These are phyloP conservation scores for Eucalyptus sp. DNA, from an alignment of 345 rosid genomes.

Conservation along the genomic window DNA sequence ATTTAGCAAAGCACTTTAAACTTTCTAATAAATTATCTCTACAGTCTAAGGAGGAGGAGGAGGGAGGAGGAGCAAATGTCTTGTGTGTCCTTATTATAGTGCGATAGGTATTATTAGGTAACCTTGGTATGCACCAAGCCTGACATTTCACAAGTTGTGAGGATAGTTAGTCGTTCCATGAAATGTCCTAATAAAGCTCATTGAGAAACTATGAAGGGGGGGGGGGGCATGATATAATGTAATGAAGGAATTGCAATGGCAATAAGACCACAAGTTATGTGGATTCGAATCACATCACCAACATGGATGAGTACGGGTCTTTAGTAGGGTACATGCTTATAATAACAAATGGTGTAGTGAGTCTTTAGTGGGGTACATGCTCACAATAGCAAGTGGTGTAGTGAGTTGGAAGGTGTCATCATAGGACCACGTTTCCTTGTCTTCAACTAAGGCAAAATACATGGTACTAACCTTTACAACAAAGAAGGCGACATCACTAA, in stretches of 20 bases:
- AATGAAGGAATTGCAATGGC: too few species aligned
- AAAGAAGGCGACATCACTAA: neutral
- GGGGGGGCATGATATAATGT: too few species aligned
- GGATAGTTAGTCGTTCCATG: too few species aligned
- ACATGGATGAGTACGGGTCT: neutral
- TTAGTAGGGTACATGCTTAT: neutral
- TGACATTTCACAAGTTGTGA: neutral
- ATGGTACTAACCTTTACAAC: neutral
- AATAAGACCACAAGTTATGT: too few species aligned
- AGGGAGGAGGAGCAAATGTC: neutral
- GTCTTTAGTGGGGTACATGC: neutral
- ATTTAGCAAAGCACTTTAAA: neutral
- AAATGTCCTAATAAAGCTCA: neutral
- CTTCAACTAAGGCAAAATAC: neutral
- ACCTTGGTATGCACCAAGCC: neutral
- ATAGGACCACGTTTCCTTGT: neutral
- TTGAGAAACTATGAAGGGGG: neutral
- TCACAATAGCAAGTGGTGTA: neutral
- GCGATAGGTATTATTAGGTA: neutral
- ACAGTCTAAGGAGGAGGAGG: neutral
- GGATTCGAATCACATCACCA: too few species aligned
- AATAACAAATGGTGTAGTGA: neutral
- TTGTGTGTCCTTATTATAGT: neutral
- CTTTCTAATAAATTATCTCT: neutral
- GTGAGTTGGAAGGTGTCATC: neutral